Conservation (phyloP, 2,329 filamentous ascomycete species). For the Claviceps fusiformis region DNA sequence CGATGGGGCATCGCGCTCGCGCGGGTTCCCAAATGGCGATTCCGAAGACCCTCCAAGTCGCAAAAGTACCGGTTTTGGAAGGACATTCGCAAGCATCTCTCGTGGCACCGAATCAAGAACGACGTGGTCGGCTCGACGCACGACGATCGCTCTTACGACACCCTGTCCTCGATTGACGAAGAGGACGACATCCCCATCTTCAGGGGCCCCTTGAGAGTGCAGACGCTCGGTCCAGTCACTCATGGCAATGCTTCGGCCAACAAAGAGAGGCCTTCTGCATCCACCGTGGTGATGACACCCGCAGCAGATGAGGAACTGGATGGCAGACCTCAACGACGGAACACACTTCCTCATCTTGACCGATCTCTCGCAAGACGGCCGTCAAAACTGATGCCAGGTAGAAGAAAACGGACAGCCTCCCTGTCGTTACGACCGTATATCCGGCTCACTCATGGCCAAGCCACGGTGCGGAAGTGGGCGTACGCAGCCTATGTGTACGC, state of each 20-base stretch:
- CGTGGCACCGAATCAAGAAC: constrained; percentile 33
- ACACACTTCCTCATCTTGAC: constrained; percentile 37
- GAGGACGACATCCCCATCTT: constrained; percentile 10
- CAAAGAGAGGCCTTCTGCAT: background rate
- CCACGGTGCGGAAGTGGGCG: constrained; percentile 61
- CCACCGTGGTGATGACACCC: background rate
- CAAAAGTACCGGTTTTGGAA: constrained; percentile 23
- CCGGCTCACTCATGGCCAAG: constrained; percentile 67
- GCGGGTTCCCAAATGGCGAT: constrained; percentile 82
- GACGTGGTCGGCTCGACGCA: constrained; percentile 20
- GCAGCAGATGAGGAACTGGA: background rate
- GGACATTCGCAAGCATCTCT: constrained; percentile 26
- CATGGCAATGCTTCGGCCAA: constrained; percentile 1
- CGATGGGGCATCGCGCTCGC: constrained; percentile 76
- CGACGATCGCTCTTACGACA: constrained; percentile 20
- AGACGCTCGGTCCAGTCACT: constrained; percentile 15
- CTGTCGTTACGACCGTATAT: constrained; percentile 59
- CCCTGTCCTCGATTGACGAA: constrained; percentile 19
- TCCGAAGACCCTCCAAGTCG: constrained; percentile 41
- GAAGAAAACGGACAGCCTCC: constrained; percentile 51
- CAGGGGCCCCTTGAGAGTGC: constrained; percentile 14
- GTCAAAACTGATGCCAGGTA: constrained; percentile 46
- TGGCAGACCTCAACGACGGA: constrained; percentile 25
- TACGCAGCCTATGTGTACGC: constrained; percentile 72
- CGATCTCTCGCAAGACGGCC: constrained; percentile 24